Conservation (phyloP, 2,329 filamentous ascomycete genomes). For the Botrytis fragariae region DNA sequence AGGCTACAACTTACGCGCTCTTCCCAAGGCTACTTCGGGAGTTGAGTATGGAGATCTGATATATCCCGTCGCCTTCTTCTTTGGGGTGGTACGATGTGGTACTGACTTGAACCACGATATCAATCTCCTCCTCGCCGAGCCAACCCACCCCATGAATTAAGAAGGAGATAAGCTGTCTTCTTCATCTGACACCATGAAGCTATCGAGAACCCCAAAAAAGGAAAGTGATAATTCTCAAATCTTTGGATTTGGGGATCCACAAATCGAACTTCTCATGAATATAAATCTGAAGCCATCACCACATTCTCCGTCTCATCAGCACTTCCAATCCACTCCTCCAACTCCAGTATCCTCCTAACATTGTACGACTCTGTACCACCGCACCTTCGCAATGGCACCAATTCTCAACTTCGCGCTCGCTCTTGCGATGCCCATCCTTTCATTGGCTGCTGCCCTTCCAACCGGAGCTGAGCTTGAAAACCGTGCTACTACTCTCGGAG, state of each 20-base stretch:
- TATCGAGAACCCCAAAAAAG: background rate
- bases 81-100: background rate
- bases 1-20: background rate
- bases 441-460: background rate
- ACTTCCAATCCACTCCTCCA: background rate
- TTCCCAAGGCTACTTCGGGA: background rate
- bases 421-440: conserved; percentile 10
- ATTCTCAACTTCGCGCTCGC: conserved; percentile 3
- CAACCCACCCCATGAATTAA: background rate
- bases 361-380: background rate
- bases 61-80: background rate
- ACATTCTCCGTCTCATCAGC: background rate
- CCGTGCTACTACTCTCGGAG: background rate
- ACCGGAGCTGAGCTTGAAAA: background rate
- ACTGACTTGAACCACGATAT: background rate
- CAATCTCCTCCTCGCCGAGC: background rate
- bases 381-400: conserved; percentile 1
- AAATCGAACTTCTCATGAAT: background rate
- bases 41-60: too few species aligned
- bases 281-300: background rate
- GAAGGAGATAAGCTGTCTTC: conserved; percentile 5
- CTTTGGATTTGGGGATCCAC: background rate
- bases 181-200: background rate
- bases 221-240: conserved; percentile 2
- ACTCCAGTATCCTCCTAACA: background rate